Evolutionary conservation across 2,329 filamentous ascomycete species (phyloP).

Genomic region (Fusarium begoniae): DNA sequence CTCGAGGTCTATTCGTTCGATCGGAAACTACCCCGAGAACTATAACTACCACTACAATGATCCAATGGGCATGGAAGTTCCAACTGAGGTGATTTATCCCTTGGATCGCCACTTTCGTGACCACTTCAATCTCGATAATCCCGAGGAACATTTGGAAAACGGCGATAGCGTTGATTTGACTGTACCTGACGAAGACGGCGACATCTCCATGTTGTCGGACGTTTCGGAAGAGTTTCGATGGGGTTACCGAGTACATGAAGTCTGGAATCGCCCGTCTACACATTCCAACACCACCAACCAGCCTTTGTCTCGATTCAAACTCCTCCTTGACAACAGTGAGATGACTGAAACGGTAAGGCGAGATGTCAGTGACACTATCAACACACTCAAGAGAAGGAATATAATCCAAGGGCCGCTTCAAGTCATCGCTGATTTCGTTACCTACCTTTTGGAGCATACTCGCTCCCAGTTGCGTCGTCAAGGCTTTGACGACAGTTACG

Average conservation of each 20-base stretch:
- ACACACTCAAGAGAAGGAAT: rapidly evolving
- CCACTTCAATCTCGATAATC: neutral
- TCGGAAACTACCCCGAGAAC: neutral
- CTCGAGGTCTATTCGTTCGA: neutral
- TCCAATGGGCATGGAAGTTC: neutral
- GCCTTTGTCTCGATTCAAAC: neutral
- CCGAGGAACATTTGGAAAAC: neutral
- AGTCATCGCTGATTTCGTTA: neutral
- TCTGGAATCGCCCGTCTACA: neutral
- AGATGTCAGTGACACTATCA: rapidly evolving
- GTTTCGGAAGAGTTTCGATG: neutral
- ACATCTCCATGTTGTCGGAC: neutral
- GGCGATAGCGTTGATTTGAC: rapidly evolving
- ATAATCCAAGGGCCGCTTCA: neutral
- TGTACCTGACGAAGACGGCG: rapidly evolving
- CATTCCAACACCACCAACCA: neutral
- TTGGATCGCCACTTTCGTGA: neutral
- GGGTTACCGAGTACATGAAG: neutral
- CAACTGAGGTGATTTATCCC: neutral
- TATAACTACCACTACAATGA: neutral
- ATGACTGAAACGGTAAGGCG: rapidly evolving
- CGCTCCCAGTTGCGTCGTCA: rapidly evolving
- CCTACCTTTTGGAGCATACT: neutral
- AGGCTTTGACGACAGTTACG: neutral
- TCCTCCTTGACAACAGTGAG: neutral